Conservation (phyloP, 192 early-diverging fungal genomes). For the Martensiomyces pterosporus region DNA sequence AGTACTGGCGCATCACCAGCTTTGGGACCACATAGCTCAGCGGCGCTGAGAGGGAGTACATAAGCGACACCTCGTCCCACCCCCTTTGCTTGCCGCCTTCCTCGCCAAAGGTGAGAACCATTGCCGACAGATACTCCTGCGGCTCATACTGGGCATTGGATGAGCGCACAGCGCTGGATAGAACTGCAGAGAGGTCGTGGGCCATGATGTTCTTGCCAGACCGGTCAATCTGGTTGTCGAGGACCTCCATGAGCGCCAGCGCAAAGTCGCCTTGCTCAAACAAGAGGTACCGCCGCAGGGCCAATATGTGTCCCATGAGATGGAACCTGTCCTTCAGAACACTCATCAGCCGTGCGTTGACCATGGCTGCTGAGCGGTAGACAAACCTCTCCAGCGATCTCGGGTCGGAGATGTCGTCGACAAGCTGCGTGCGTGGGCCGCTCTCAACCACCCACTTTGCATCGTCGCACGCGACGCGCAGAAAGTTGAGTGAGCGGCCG, state of each 20-base stretch:
- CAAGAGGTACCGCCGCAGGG: constrained; percentile 84
- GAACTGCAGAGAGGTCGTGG: constrained; percentile 81
- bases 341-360: constrained; percentile 73
- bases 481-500: constrained; percentile 84
- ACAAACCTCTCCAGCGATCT: constrained; percentile 69
- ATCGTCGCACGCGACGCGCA: constrained; percentile 63
- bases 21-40: constrained; percentile 79
- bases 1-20: constrained; percentile 72
- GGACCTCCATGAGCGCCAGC: constrained; percentile 77
- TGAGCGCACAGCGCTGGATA: constrained; percentile 80
- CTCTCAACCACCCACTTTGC: constrained; percentile 51
- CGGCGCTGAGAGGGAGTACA: constrained; percentile 79
- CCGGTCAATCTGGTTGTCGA: constrained; percentile 64
- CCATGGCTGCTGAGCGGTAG: constrained; percentile 63
- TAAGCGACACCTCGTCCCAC: constrained; percentile 92
- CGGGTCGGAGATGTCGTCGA: constrained; percentile 59
- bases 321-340: constrained; percentile 76
- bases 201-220: constrained; percentile 72
- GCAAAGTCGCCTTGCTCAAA: constrained; percentile 95
- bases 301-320: constrained; percentile 79
- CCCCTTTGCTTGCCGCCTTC: constrained; percentile 64
- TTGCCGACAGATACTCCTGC: constrained; percentile 63
- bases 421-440: constrained; percentile 28
- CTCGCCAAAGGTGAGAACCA: constrained; percentile 19
- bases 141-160: constrained; percentile 88